phyloP scores from a whole-genome alignment of 2,329 filamentous ascomycete genomes.

The Aspergillus sp. region DNA sequence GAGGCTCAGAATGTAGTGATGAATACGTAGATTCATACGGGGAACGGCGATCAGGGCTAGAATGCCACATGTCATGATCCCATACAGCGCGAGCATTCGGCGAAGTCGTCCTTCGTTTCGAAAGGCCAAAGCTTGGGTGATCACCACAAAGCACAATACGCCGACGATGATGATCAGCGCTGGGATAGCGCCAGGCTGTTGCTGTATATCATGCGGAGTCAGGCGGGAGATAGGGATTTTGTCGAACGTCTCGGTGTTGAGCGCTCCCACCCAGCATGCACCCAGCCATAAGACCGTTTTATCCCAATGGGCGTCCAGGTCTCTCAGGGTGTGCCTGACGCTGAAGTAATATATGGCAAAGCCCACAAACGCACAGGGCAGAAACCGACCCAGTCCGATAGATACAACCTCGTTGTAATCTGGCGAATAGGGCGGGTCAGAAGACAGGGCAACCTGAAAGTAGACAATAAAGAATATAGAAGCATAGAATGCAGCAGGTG shows the following conservation, averaged over 20 bases:
- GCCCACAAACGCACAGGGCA: slow-evolving; percentile 59
- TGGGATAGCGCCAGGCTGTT: slow-evolving; percentile 59
- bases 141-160: slow-evolving; percentile 49
- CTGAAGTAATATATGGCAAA: slow-evolving; percentile 57
- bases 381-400: slow-evolving; percentile 54
- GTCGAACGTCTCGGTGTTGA: slow-evolving; percentile 64
- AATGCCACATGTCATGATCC: slow-evolving; percentile 41
- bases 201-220: slow-evolving; percentile 59
- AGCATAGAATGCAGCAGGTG: slow-evolving; percentile 55
- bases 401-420: slow-evolving; percentile 56
- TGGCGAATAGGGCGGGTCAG: slow-evolving; percentile 55
- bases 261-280: slow-evolving; percentile 57
- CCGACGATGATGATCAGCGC: slow-evolving; percentile 55
- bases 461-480: slow-evolving; percentile 56
- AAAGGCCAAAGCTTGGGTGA: slow-evolving; percentile 57
- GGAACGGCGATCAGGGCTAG: slow-evolving; percentile 53
- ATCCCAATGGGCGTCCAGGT: slow-evolving; percentile 56
- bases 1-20: slow-evolving; percentile 61
- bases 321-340: slow-evolving; percentile 47
- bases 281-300: slow-evolving; percentile 62
- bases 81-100: slow-evolving; percentile 42
- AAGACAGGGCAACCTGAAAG: slow-evolving; percentile 59
- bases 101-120: slow-evolving; percentile 58
- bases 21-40: slow-evolving; percentile 59
- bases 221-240: slow-evolving; percentile 61